Percentiles rank a stretch among this genome's conserved stretches.
phyloP scores from a whole-genome alignment of 2,329 filamentous ascomycete species.

The Penicillium sp. region DNA sequence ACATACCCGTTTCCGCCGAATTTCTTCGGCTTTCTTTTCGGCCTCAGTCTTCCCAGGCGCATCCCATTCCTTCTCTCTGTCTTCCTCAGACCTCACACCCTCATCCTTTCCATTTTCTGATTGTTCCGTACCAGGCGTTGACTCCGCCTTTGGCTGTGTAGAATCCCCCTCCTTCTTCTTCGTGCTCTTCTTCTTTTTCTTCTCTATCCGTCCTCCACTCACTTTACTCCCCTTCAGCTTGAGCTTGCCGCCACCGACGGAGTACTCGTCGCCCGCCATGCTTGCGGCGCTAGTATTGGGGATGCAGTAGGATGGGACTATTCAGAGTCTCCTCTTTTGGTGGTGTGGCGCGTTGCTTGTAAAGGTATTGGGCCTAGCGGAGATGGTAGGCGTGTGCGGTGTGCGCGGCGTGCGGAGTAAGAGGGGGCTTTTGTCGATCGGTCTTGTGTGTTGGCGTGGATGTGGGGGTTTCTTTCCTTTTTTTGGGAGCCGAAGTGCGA shows the following conservation, averaged over 20 bases:
- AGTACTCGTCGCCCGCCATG: constrained; percentile 64
- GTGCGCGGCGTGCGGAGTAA: constrained; percentile 23
- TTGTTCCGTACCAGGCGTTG: neutral
- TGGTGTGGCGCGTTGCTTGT: neutral
- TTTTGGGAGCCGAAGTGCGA: neutral
- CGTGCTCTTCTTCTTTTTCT: constrained; percentile 53
- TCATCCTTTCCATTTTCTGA: constrained; percentile 20
- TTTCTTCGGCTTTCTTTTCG: constrained; percentile 77
- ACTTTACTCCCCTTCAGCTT: constrained; percentile 78
- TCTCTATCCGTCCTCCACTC: constrained; percentile 50
- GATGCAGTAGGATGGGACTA: neutral
- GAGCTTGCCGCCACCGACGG: constrained; percentile 68
- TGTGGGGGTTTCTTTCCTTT: neutral
- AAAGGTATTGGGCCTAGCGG: neutral
- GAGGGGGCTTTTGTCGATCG: constrained; percentile 8
- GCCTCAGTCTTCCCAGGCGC: constrained; percentile 71
- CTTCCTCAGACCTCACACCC: constrained; percentile 11
- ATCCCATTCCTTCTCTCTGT: constrained; percentile 20
- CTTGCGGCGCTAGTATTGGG: neutral
- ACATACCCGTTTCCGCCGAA: constrained; percentile 74
- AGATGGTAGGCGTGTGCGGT: neutral
- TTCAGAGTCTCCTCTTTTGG: neutral
- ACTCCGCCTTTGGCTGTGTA: constrained; percentile 13
- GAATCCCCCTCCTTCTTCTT: constrained; percentile 32
- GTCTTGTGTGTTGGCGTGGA: neutral